A percentile compares a stretch with the other conserved stretches of the same genome.
These are phyloP conservation scores for Chaetomium olivaceum DNA, from an alignment of 2,329 filamentous ascomycete genomes.

Conservation along the genomic window DNA sequence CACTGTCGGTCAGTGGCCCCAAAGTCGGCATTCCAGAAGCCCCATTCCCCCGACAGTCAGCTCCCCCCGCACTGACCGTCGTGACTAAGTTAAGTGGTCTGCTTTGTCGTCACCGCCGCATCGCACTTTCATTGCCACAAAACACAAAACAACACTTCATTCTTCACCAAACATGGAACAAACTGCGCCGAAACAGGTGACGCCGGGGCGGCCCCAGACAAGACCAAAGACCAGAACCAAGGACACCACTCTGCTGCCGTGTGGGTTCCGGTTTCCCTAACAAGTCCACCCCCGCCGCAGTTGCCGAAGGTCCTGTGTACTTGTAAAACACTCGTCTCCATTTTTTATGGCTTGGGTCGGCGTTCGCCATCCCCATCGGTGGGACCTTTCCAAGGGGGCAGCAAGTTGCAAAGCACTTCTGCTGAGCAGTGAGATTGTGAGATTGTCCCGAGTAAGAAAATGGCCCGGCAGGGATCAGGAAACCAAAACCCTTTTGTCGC, in stretches of 20 bases:
- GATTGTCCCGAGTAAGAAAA: slow-evolving; percentile 5
- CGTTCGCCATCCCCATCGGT: slow-evolving; percentile 10
- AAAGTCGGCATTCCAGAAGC: not conserved
- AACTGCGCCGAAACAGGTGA: not conserved
- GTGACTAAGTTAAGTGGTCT: not conserved
- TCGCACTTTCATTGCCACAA: not conserved
- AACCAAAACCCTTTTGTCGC: not conserved
- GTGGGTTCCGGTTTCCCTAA: not conserved
- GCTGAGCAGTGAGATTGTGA: slow-evolving; percentile 5
- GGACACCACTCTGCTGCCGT: not conserved
- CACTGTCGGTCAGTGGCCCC: too few relatives aligned
- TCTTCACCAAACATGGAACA: not conserved
- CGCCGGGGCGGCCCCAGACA: not conserved
- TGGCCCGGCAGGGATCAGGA: slow-evolving; percentile 9
- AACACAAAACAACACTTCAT: not conserved
- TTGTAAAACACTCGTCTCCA: slow-evolving; percentile 2
- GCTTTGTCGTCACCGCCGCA: not conserved
- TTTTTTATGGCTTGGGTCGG: slow-evolving; percentile 3
- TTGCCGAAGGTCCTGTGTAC: not conserved
- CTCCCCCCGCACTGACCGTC: not conserved
- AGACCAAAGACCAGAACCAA: not conserved
- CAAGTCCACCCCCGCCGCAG: not conserved
- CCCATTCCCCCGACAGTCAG: too few relatives aligned
- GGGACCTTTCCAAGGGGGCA: slow-evolving; percentile 6
- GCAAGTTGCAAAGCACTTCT: not conserved